A percentile compares a stretch with the other conserved stretches of the same genome.
These are phyloP conservation scores for Nicotiana sylvestris DNA, from an alignment of 257 asterid species.

Conservation along the genomic window DNA sequence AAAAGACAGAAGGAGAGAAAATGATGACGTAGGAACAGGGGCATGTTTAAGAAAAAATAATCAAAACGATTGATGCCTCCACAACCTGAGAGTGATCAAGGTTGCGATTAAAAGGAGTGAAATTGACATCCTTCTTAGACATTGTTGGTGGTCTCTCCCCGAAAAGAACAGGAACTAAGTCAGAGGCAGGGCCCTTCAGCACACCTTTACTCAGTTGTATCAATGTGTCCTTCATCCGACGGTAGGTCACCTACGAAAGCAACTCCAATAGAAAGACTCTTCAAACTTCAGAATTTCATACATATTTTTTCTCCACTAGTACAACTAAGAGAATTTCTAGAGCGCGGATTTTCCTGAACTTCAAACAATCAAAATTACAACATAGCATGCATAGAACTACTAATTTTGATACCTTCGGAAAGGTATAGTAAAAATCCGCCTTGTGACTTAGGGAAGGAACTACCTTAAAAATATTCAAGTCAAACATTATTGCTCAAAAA, in stretches of 20 bases:
- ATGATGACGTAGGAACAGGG: conserved; percentile 8
- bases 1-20: neutral
- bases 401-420: neutral
- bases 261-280: conserved; percentile 14
- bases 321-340: neutral
- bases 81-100: conserved; percentile 93
- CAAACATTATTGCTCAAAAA: neutral
- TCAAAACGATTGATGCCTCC: conserved; percentile 5
- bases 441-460: neutral
- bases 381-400: neutral
- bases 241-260: conserved; percentile 74
- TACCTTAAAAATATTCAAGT: neutral
- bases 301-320: neutral
- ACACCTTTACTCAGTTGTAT: conserved; percentile 88
- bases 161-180: conserved; percentile 86
- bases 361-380: neutral
- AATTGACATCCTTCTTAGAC: conserved; percentile 64
- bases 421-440: neutral
- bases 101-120: conserved; percentile 58
- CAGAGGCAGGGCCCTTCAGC: conserved; percentile 84
- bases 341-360: neutral
- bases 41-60: neutral
- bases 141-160: conserved; percentile 72
- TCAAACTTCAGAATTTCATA: neutral
- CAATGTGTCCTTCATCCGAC: conserved; percentile 86